Base-by-base conservation (phyloP, 2,329 filamentous ascomycete species). In the Alternaria conjuncta region DNA sequence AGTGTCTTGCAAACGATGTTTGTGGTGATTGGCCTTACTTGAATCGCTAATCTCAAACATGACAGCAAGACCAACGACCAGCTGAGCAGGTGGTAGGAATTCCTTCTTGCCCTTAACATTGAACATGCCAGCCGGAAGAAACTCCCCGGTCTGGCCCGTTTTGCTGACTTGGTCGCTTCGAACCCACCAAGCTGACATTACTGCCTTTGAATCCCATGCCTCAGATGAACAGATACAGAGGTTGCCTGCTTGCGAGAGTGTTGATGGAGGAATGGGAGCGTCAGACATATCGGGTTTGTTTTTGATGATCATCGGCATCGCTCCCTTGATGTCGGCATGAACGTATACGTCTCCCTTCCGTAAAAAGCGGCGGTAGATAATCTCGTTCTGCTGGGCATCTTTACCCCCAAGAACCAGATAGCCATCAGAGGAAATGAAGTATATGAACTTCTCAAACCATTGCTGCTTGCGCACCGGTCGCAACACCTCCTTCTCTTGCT, bases 391-490 rank as follows among this genome's bases (percentile, higher is more conserved):
- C 72, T 93, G 91, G 2, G 90, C 87, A 82, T 99, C 96, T 65
- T 93, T 93, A 15, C 94, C 95, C 47, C 90, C 95, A 15, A 99
- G 86, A 1, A 98, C 92, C 6, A 99, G 86, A 77, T 98, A 97
- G 5, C 95, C 94, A 75, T 99, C 96, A 0, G 94, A 96, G 1
- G 94, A 97, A 71, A 98, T 88, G 81, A 99, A 99, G 86, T 93
- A 98, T 26, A 90, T 84, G 73, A 97, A 99, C 80, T 99, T 99
- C 75, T 99, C 96, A 71, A 97, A 99, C 96, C 96, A 99, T 73
- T 94, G 87, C 69, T 90, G 91, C 74, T 90, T 91, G 60, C 96
- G 88, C 9, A 97, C 90, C 0, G 92, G 93, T 49, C 94, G 89
- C 10, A 98, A 82, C 2, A 96, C 84, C 20, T 93, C 90, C 78